A percentile compares a stretch with the other conserved stretches of the same genome.
phyloP scores from a whole-genome alignment of 139 green algal species.

The Tetradesmus lagerheimii region DNA sequence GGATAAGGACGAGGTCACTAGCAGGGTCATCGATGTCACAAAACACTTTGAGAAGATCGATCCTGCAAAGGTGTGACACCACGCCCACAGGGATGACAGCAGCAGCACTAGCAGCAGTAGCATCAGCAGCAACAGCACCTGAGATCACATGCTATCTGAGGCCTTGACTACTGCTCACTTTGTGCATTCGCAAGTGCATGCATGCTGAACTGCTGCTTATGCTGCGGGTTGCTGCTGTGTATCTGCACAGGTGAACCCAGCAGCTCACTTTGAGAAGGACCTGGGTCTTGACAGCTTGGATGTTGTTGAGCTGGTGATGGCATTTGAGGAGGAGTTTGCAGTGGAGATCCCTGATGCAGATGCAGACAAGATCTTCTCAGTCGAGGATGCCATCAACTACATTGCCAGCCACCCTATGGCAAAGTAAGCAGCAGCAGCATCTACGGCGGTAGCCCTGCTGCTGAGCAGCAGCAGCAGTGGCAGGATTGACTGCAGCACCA shows the following conservation, averaged over 20 bases:
- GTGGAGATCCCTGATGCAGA: constrained; percentile 99
- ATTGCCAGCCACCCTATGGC: constrained; percentile 89
- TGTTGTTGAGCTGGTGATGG: constrained; percentile 99
- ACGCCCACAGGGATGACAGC: neutral
- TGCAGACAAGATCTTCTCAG: constrained; percentile 96
- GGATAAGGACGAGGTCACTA: constrained; percentile 93
- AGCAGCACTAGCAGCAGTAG: neutral
- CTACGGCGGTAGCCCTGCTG: neutral
- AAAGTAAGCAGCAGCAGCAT: constrained; percentile 64
- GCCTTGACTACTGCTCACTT: neutral
- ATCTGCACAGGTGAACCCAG: constrained; percentile 76
- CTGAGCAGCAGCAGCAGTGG: constrained; percentile 5
- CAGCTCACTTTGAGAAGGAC: constrained; percentile 92
- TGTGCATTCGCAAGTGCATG: neutral
- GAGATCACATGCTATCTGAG: neutral
- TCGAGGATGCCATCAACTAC: constrained; percentile 94
- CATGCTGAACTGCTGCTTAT: neutral
- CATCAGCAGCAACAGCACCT: neutral
- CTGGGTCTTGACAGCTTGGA: constrained; percentile 98
- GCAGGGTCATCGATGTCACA: constrained; percentile 93
- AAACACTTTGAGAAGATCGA: constrained; percentile 99
- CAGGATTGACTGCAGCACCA: neutral
- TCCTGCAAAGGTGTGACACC: constrained; percentile 83
- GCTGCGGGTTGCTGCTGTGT: neutral
- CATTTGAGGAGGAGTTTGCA: constrained; percentile 99